Base-by-base conservation (phyloP, 2,329 filamentous ascomycete species). In the Epichloe glyceriae region DNA sequence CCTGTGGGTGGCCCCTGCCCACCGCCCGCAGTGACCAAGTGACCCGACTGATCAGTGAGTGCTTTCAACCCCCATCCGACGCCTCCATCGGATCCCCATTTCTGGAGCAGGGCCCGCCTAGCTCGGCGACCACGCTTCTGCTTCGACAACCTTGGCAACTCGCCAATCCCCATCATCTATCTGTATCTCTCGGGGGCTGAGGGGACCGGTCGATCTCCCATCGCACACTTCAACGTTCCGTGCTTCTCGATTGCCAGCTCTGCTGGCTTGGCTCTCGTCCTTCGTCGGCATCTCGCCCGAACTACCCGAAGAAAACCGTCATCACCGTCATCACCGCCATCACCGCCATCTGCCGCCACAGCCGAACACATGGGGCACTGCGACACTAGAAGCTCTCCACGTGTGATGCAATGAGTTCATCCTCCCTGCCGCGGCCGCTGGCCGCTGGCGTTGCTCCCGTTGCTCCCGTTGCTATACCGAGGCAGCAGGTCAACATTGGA, bases 401-500 rank as follows among this genome's bases (percentile, higher is more conserved):
- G 19, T 40, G 47, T 50, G 30, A 54, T 54, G 54, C 49, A 15
- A 68, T 72, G 61, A 70, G 67, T 54, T 46, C 49, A 26, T 50
- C 47, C 19, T 48, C 49, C 8, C 38, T 40, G 12, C 22, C 35
- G 17, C 33, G n/a, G n/a, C 48, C 45, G 22, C 4, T 11, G 5
- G 33, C 53, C 10, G n/a, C 37, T 15, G 39, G 26, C 7, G 26
- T 34, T 11, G 73, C 22, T 22, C 20, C 20, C 20, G 22, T 26
- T 7, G 22, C 73, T 54, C 70, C 73, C 33, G 66, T 74, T 53
- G 67, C 71, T 63, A 84, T 88, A 75, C 80, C 85, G 56, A 79
- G 86, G 61, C 84, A 85, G 30, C 84, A 87, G 71, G 83, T 90
- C 61, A 84, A 85, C 64, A 91, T 91, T 66, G 85, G 90, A 69